These are phyloP conservation scores for Hibiscus syriacus DNA, from an alignment of 345 rosid species.

Conservation along the genomic window DNA sequence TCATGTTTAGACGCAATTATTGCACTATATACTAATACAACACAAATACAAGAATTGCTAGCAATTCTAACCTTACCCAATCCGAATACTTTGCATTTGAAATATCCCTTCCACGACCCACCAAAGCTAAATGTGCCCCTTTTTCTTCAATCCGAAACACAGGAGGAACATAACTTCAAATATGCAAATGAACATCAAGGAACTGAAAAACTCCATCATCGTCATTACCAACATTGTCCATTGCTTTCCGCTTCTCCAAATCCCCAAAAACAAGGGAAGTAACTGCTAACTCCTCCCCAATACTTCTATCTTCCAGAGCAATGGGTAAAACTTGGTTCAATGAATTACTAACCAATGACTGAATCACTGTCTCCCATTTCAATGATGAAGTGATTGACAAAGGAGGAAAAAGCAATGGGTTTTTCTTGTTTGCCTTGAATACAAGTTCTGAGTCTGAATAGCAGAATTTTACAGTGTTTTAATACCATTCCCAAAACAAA, in stretches of 20 bases:
- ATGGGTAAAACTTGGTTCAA: constrained; percentile 32
- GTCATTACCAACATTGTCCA: constrained; percentile 6
- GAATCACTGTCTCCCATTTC: constrained; percentile 31
- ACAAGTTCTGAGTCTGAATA: constrained; percentile 38
- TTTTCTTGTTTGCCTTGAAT: constrained; percentile 19
- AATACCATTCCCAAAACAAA: too few relatives aligned
- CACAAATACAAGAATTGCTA: too few relatives aligned
- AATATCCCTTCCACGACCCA: constrained; percentile 58
- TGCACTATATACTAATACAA: too few relatives aligned
- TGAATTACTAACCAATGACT: constrained; percentile 38
- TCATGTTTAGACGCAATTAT: too few relatives aligned
- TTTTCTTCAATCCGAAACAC: constrained; percentile 41
- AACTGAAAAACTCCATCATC: constrained; percentile 14
- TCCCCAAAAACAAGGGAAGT: constrained; percentile 64
- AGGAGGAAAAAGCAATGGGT: background rate
- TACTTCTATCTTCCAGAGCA: constrained; percentile 29
- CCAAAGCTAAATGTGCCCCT: constrained; percentile 70
- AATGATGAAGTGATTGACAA: constrained; percentile 15
- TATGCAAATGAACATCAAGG: constrained; percentile 56
- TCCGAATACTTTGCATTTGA: constrained; percentile 76
- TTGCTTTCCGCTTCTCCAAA: constrained; percentile 26
- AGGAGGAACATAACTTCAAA: constrained; percentile 46
- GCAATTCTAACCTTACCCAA: constrained; percentile 65
- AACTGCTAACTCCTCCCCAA: constrained; percentile 56
- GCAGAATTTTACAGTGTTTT: constrained; percentile 47